Evolutionary conservation across 129 eudicot species (phyloP).

Genomic region (Saussurea involucrata): DNA sequence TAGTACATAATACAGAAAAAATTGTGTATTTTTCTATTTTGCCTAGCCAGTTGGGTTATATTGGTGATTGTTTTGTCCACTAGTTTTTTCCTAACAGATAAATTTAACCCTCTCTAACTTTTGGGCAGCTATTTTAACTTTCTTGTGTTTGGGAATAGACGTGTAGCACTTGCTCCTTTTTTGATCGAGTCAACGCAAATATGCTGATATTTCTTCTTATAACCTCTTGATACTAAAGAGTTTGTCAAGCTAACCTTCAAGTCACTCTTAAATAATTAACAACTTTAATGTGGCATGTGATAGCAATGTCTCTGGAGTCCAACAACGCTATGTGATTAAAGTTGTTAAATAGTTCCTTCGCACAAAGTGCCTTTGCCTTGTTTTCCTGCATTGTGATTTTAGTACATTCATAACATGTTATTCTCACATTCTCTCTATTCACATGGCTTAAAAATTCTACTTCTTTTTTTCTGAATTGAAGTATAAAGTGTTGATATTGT

Average conservation of each 20-base stretch:
- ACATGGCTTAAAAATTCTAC: not conserved
- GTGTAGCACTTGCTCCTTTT: not conserved
- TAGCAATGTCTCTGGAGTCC: too few species aligned
- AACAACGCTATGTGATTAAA: too few species aligned
- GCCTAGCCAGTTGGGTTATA: not conserved
- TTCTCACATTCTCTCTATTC: not conserved
- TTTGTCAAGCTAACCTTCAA: too few species aligned
- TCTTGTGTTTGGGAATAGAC: not conserved
- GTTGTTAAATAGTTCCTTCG: too few species aligned
- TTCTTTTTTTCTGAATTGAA: not conserved
- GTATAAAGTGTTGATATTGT: not conserved
- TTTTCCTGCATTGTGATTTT: not conserved
- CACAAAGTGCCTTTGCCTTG: too few species aligned
- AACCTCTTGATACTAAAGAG: not conserved
- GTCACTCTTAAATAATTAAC: too few species aligned
- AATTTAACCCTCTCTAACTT: not conserved
- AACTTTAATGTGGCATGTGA: too few species aligned
- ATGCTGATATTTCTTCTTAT: not conserved
- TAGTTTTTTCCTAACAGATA: not conserved
- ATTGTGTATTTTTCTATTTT: not conserved
- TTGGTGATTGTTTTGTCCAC: not conserved
- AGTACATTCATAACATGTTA: not conserved
- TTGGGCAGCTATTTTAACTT: not conserved
- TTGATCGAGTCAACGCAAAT: not conserved
- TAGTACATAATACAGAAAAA: not conserved